Base-by-base conservation (phyloP, 2,329 filamentous ascomycete genomes). In the Clonostachys sp. region DNA sequence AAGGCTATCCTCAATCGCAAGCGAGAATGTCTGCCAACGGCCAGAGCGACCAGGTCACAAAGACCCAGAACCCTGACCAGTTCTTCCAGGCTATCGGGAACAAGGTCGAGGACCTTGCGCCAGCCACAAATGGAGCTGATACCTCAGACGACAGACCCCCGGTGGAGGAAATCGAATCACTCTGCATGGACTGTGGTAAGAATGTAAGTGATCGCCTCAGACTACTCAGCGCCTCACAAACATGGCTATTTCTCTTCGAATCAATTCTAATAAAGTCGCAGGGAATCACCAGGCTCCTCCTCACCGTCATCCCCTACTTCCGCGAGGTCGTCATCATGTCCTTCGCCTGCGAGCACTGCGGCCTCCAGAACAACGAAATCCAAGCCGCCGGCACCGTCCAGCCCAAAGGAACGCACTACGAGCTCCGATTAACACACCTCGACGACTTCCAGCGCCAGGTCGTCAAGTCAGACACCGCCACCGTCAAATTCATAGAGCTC, bases 251-350 rank as follows among this genome's bases (percentile, higher is more conserved):
- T 30, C 42, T 24, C 16, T 12, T 16, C 42, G 18, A 34, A 42
- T 33, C 2, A n/a, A n/a, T 20, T 7, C 33, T n/a, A 41, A 47
- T 16, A 5, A 4, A 8, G 35, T 33, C 5, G 43, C 38, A 95
- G 88, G 94, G 94, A 59, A 81, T 75, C 2, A 99, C 94, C 13
- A 81, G 86, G 50, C 80, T 99, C 18, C 83, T 99, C 41, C 83
- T 99, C 47, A 95, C 95, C 14, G 83, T 84, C 54, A 96, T 99
- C 48, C 94, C 94, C 14, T 97, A 90, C 77, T 99, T 99, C 76
- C 90, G 91, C 72, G 92, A 99, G 67, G 85, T 99, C 53, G 90
- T 99, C 60, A 82, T 99, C 67, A 96, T 96, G 85, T 97, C 92
- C 52, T 99, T 99, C 68, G 81, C 82, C 55, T 99, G 94, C 75